These are phyloP conservation scores for Globisporangium apiculatum DNA, from an alignment of 352 stramenopile species.

Conservation along the genomic window DNA sequence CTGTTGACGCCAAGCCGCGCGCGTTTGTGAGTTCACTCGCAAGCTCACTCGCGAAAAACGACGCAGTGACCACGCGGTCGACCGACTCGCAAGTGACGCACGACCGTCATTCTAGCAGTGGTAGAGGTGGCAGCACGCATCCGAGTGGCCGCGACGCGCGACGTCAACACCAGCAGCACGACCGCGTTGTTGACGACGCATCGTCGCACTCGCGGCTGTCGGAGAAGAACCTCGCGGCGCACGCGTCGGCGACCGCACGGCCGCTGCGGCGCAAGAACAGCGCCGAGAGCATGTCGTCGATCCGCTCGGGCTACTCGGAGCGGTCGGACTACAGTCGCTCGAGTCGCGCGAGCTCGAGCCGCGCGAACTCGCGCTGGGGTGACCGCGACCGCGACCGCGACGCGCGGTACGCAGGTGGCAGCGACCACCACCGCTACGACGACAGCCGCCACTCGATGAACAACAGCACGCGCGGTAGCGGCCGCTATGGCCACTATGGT, in stretches of 20 bases:
- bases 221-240: conserved; percentile 12
- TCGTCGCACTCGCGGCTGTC: conserved; percentile 13
- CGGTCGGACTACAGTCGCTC: conserved; percentile 14
- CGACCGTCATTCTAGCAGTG: not conserved
- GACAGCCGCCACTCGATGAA: conserved; percentile 8
- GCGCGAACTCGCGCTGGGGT: not conserved
- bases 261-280: conserved; percentile 43
- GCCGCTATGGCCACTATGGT: not conserved
- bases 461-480: not conserved
- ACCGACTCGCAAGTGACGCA: conserved; percentile 6
- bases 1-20: not conserved
- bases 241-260: conserved; percentile 12
- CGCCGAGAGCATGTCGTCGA: conserved; percentile 42
- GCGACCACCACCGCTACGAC: conserved; percentile 8
- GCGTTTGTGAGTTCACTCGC: conserved; percentile 31
- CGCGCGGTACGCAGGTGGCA: conserved; percentile 3
- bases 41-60: conserved; percentile 18
- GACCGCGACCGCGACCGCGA: not conserved
- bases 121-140: not conserved
- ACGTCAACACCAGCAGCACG: conserved; percentile 3
- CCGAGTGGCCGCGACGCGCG: conserved; percentile 9
- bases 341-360: not conserved
- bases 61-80: conserved; percentile 1
- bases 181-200: conserved; percentile 19
- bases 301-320: conserved; percentile 29